These are phyloP conservation scores for Erythrophleum fordii DNA, from an alignment of 306 rosid species.

Conservation along the genomic window DNA sequence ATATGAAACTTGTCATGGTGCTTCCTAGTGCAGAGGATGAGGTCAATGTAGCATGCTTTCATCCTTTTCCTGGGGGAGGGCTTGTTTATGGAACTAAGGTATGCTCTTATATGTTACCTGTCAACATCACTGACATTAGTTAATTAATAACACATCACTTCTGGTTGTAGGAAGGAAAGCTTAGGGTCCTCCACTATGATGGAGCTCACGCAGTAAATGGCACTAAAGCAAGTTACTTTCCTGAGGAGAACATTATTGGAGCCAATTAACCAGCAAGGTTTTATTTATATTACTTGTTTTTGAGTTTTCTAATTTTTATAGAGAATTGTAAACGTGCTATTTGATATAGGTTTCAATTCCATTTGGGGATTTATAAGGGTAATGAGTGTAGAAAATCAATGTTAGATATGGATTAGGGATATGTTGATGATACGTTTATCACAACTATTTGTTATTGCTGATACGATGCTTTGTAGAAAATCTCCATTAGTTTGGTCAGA, in stretches of 20 bases:
- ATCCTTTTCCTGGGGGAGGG: conserved; percentile 98
- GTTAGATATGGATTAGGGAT: conserved; percentile 25
- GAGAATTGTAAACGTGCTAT: conserved; percentile 5
- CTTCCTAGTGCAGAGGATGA: conserved; percentile 99
- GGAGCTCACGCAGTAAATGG: conserved; percentile 46
- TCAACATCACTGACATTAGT: conserved; percentile 27
- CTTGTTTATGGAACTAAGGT: conserved; percentile 99
- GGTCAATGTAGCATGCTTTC: conserved; percentile 98
- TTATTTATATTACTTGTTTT: conserved; percentile 27
- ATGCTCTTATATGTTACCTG: conserved; percentile 22
- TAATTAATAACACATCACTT: conserved; percentile 19
- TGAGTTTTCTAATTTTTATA: conserved; percentile 25
- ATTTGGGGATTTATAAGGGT: conserved; percentile 26
- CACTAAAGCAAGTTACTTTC: conserved; percentile 55
- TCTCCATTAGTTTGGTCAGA: neutral
- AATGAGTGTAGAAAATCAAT: conserved; percentile 20
- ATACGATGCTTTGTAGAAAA: neutral
- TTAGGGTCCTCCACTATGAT: conserved; percentile 61
- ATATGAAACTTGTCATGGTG: conserved; percentile 97
- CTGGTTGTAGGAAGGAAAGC: conserved; percentile 90
- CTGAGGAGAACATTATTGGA: conserved; percentile 52
- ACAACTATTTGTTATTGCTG: neutral
- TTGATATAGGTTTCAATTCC: conserved; percentile 13
- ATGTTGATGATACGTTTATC: conserved; percentile 5
- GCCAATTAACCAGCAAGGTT: conserved; percentile 54